Percentiles rank a stretch among this genome's conserved stretches.
Conservation (phyloP, 768 basidiomycete genomes). For the Trametes punicea region DNA sequence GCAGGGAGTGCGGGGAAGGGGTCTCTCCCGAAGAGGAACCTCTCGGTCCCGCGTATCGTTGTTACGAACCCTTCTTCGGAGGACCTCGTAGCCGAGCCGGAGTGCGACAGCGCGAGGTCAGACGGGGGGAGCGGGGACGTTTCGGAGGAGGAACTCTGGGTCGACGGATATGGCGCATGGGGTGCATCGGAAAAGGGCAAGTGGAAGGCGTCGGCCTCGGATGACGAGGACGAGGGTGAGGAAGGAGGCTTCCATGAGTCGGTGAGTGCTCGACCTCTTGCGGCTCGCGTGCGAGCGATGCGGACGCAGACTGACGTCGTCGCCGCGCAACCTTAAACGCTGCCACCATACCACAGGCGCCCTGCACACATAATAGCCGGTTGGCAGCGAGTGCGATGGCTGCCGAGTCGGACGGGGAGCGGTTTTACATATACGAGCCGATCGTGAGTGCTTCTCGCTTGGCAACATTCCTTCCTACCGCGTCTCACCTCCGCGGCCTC, state of each 20-base stretch:
- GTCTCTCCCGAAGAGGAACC: not conserved
- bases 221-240: conserved; percentile 5
- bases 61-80: conserved; percentile 15
- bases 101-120: not conserved
- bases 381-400: not conserved
- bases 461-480: not conserved
- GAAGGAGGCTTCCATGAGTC: not conserved
- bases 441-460: conserved; percentile 10
- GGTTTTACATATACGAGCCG: conserved; percentile 19
- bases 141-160: conserved; percentile 15
- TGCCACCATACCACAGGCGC: not conserved
- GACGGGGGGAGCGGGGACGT: conserved; percentile 2
- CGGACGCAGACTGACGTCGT: not conserved
- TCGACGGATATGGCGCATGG: conserved; percentile 17
- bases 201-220: conserved; percentile 16
- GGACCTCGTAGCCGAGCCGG: not conserved
- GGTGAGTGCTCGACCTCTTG: not conserved
- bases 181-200: conserved; percentile 21
- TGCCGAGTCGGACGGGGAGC: not conserved
- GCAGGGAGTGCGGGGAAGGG: not conserved
- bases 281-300: not conserved
- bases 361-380: not conserved
- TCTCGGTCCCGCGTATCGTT: conserved; percentile 13
- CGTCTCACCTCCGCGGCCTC: not conserved
- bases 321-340: not conserved